Evolutionary conservation across 2,329 filamentous ascomycete genomes (phyloP).

Genomic region (Orbilia blumenaviensis): DNA sequence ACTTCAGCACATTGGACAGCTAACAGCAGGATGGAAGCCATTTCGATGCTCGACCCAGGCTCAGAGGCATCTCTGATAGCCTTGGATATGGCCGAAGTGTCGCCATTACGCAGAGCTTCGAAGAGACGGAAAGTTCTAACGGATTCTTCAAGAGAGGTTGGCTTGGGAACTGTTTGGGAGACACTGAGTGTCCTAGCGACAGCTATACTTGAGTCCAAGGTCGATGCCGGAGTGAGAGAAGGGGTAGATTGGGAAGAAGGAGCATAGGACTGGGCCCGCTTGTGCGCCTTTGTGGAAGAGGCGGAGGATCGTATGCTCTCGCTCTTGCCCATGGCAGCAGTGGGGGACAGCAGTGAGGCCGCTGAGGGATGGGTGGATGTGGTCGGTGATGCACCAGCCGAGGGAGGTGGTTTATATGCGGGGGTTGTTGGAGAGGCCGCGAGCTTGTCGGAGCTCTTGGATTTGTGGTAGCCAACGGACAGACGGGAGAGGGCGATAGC

Average conservation of each 20-base stretch:
- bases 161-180: neutral
- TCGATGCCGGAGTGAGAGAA: slow-evolving; percentile 16
- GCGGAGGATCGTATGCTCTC: slow-evolving; percentile 38
- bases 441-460: slow-evolving; percentile 48
- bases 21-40: slow-evolving; percentile 87
- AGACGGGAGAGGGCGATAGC: slow-evolving; percentile 44
- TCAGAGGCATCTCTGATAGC: slow-evolving; percentile 74
- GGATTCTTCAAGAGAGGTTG: slow-evolving; percentile 79
- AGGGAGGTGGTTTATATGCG: slow-evolving; percentile 7
- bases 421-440: slow-evolving; percentile 16
- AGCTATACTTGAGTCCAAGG: neutral
- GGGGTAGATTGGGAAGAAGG: slow-evolving; percentile 26
- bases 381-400: slow-evolving; percentile 62
- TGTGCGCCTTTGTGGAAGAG: slow-evolving; percentile 38
- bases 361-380: slow-evolving; percentile 63
- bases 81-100: slow-evolving; percentile 87
- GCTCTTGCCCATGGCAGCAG: slow-evolving; percentile 30
- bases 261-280: slow-evolving; percentile 44
- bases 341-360: slow-evolving; percentile 55
- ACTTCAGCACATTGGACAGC: slow-evolving; percentile 95
- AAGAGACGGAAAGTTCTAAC: slow-evolving; percentile 94
- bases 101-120: slow-evolving; percentile 87
- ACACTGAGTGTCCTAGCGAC: slow-evolving; percentile 1
- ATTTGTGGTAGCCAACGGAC: slow-evolving; percentile 32
- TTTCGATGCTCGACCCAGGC: slow-evolving; percentile 59